Evolutionary conservation across 176 grass and related monocot species (phyloP).

Genomic region (Alopecurus myosuroides): DNA sequence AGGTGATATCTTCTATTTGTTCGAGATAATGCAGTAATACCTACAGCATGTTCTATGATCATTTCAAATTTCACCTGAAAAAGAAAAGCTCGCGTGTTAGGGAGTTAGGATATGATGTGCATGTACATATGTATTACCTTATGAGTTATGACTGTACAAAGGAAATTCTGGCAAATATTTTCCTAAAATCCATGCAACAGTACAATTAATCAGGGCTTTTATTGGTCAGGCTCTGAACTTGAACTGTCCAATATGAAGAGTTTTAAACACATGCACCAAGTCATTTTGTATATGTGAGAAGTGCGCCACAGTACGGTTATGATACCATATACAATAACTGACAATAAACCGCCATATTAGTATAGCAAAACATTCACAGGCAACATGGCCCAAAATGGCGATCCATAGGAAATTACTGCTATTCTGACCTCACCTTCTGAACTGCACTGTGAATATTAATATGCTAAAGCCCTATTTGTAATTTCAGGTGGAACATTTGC

Average conservation of each 20-base stretch:
- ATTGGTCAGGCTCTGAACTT: not conserved
- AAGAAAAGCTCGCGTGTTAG: not conserved
- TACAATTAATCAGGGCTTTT: not conserved
- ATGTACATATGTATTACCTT: too few relatives aligned
- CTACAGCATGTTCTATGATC: not conserved
- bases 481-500: slow-evolving; percentile 84
- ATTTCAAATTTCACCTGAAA: not conserved
- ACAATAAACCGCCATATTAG: not conserved
- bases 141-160: not conserved
- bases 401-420: not conserved
- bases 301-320: not conserved
- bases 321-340: not conserved
- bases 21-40: not conserved
- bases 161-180: not conserved
- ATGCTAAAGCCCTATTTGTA: slow-evolving; percentile 12
- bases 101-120: not conserved
- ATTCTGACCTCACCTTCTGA: not conserved
- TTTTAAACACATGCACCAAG: too few relatives aligned
- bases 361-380: not conserved
- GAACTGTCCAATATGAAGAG: not conserved
- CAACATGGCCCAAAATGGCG: not conserved
- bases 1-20: not conserved
- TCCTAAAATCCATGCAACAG: not conserved
- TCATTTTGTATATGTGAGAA: too few relatives aligned
- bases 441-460: not conserved